Evolutionary conservation across 2,329 filamentous ascomycete genomes (phyloP).

Genomic region (Ophiostoma novo-ulmi): DNA sequence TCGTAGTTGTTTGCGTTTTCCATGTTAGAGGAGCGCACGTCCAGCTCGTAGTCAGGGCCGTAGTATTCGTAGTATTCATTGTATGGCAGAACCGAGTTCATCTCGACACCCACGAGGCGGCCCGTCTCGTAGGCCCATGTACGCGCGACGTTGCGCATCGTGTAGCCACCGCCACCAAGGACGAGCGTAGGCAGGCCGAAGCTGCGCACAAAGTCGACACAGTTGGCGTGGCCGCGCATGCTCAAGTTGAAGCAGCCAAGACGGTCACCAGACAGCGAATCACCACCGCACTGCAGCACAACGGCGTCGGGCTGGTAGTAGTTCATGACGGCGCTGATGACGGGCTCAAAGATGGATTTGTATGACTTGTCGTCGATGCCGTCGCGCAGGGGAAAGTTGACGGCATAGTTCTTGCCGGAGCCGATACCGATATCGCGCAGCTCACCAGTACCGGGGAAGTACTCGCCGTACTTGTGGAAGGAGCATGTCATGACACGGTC

Average conservation of each 20-base stretch:
- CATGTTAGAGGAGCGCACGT: constrained; percentile 82
- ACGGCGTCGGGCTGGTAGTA: constrained; percentile 88
- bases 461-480: constrained; percentile 94
- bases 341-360: constrained; percentile 83
- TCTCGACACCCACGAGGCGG: constrained; percentile 74
- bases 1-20: constrained; percentile 84
- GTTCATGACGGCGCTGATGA: constrained; percentile 79
- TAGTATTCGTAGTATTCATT: constrained; percentile 99
- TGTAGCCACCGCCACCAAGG: constrained; percentile 92
- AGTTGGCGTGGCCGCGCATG: constrained; percentile 92
- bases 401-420: constrained; percentile 78
- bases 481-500: constrained; percentile 88
- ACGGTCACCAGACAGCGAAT: constrained; percentile 88
- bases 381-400: constrained; percentile 88
- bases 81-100: constrained; percentile 79
- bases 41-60: constrained; percentile 81
- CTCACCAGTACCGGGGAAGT: constrained; percentile 88
- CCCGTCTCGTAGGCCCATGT: constrained; percentile 98
- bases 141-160: constrained; percentile 91
- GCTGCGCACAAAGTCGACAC: constrained; percentile 84
- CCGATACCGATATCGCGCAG: constrained; percentile 83
- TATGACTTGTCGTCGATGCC: constrained; percentile 88
- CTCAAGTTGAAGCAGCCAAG: constrained; percentile 97
- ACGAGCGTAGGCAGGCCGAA: constrained; percentile 84
- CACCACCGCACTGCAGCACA: constrained; percentile 91